These are phyloP conservation scores for Hyaloperonospora arabidopsidis DNA, from an alignment of 352 stramenopile species.

Conservation along the genomic window DNA sequence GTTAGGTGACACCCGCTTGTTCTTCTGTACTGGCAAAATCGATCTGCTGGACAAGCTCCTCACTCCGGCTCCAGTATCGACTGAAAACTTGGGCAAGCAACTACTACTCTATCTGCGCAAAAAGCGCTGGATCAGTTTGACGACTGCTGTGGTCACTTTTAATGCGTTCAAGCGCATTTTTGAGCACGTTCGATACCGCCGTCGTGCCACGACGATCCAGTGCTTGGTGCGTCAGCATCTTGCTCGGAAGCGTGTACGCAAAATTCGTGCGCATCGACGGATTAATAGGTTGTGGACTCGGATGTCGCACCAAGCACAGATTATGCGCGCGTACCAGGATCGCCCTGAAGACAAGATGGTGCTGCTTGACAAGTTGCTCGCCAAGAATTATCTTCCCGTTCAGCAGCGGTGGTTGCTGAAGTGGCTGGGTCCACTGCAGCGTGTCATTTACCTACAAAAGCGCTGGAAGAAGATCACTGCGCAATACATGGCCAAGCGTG, in stretches of 20 bases:
- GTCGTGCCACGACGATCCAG: conserved; percentile 69
- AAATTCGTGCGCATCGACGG: conserved; percentile 46
- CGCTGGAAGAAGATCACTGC: conserved; percentile 74
- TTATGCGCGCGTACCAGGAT: conserved; percentile 72
- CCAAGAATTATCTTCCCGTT: conserved; percentile 49
- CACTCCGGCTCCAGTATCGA: conserved; percentile 36
- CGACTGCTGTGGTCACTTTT: conserved; percentile 61
- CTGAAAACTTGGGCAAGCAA: conserved; percentile 23
- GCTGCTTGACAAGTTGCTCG: conserved; percentile 66
- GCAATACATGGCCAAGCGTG: conserved; percentile 67
- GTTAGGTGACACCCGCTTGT: conserved; percentile 70
- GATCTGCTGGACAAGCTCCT: conserved; percentile 73
- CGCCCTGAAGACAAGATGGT: conserved; percentile 80
- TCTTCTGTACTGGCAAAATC: conserved; percentile 85
- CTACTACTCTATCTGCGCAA: conserved; percentile 64
- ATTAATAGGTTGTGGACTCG: conserved; percentile 60
- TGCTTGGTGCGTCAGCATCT: conserved; percentile 70
- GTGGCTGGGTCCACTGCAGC: conserved; percentile 73
- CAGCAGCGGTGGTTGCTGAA: conserved; percentile 77
- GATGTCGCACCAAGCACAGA: conserved; percentile 57
- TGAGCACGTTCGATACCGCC: conserved; percentile 56
- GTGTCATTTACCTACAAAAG: conserved; percentile 81
- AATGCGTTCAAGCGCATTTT: conserved; percentile 70
- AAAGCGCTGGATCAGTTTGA: conserved; percentile 70
- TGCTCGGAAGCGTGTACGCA: conserved; percentile 59